Evolutionary conservation across 306 rosid species (phyloP), one percentile per base, ranked within the genome.

Genomic region (Quercus cerris): DNA sequence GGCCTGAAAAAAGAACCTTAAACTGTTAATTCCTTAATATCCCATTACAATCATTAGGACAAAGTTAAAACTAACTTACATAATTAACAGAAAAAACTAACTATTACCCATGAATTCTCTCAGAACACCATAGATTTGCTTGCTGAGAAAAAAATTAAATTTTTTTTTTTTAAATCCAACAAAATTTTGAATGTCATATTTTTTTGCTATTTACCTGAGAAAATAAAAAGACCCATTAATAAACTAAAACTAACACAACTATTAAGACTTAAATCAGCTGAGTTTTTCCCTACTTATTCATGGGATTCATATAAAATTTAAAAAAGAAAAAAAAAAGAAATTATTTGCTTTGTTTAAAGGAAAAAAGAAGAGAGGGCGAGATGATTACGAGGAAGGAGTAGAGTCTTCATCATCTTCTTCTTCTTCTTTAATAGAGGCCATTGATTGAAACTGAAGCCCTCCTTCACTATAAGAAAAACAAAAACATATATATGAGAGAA

Each of bases 361-460:
- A n/a, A 64, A 80, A 1, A 55, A 56, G 54, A 68, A 12, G 13
- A 62, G 33, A 66, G 22, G n/a, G n/a, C 57, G 31, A 18, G 54
- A 33, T 23, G 73, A 89, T 85, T 85, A 91, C 93, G 80, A 81
- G 56, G 89, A 77, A 27, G 89, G 87, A 69, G 88, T 22, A 64
- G 88, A 71, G 68, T 76, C 54, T 18, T 49, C 54, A 49, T 13
- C 80, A 74, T 79, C 89, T 1, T 84, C 90, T 30, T 81, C 83
- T 61, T 88, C 97, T 14, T 41, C 85, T 82, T 83, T 72, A 9
- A 67, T 35, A 67, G 89, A 81, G 70, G 88, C 91, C 97, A 91
- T 88, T 73, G 63, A 81, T 46, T 46, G 15, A 46, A 46, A 10
- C 1, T 12, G 13, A 38, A 38, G 80, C 73, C 63, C 75, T 78